Evolutionary conservation across 495 filamentous ascomycete genomes (phyloP), one percentile per base, ranked within the genome.

Genomic region (Penicillium tannophilum): DNA sequence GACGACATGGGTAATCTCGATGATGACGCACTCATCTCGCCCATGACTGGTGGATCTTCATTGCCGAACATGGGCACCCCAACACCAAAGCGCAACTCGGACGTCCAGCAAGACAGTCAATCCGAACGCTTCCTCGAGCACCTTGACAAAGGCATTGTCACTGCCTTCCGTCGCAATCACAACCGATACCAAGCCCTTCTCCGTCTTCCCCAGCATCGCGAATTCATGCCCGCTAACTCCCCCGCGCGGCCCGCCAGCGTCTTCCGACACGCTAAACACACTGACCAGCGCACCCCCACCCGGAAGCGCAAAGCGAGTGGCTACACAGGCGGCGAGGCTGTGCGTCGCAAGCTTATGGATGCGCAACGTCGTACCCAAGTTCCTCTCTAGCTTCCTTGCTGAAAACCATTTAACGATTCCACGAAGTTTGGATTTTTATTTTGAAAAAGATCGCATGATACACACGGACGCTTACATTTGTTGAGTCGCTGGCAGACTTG

Each of bases 111-210:
- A 26, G 73, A 82, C 43, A 81, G 71, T 45, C 84, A 81, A 67
- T 79, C 79, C 42, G 81, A 84, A 53, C 66, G 70, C 20, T 83
- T 86, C 65, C 76, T 92, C 39, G 84, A 84, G 53, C 89, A 91
- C 56, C 84, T 92, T 54, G 84, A 88, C 62, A 78, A 82, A 44
- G 83, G 85, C 52, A 81, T 87, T 39, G 89, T 92, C 58, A 89
- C 88, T 33, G 87, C 89, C 8, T 94, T 93, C 76, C 88, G 90
- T 42, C 84, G 84, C 39, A 89, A 92, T 65, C 88, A 93, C 69
- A 84, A 84, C 66, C 85, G 87, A 57, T 87, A 90, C 65, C 82
- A 89, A 61, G 80, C 88, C 36, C 78, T 89, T 55, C 76, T 84
- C 59, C 85, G 85, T 68, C 82, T 84, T 59, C 87, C 85, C 4